Evolutionary conservation across 2,329 filamentous ascomycete species (phyloP).

Genomic region (Arthrocladium fulminans): DNA sequence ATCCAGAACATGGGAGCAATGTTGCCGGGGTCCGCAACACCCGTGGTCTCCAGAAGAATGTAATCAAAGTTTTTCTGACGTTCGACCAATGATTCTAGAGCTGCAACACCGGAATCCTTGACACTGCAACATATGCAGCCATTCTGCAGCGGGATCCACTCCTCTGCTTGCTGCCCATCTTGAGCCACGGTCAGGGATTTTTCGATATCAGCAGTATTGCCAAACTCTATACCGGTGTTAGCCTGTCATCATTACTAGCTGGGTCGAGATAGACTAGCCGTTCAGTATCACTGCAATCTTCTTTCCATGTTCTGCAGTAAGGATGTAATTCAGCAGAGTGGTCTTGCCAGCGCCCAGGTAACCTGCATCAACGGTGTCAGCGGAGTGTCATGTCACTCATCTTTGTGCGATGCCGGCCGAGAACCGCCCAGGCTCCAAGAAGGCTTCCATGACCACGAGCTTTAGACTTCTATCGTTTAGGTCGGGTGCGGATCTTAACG

Average conservation of each 20-base stretch:
- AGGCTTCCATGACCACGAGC: too few species aligned
- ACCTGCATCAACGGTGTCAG: conserved; percentile 46
- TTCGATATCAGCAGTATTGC: conserved; percentile 85
- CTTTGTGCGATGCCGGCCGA: background rate
- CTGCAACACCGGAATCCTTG: conserved; percentile 90
- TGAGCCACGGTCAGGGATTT: conserved; percentile 88
- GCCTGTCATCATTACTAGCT: background rate
- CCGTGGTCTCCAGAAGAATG: conserved; percentile 92
- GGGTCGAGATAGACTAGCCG: conserved; percentile 40
- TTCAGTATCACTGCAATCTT: conserved; percentile 98
- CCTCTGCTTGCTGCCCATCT: conserved; percentile 71
- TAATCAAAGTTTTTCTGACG: conserved; percentile 93
- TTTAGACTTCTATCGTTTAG: background rate
- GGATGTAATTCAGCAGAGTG: conserved; percentile 88
- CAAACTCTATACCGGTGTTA: conserved; percentile 53
- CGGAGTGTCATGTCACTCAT: background rate
- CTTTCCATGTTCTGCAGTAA: conserved; percentile 91
- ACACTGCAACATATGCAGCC: conserved; percentile 97
- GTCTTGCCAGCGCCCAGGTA: conserved; percentile 96
- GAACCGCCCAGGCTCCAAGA: too few species aligned
- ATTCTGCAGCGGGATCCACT: conserved; percentile 94
- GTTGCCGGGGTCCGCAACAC: conserved; percentile 89
- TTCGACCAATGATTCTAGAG: conserved; percentile 92
- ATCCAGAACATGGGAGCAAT: conserved; percentile 96
- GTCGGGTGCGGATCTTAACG: background rate